Base-by-base conservation (phyloP, 305 asterid species). In the Fraxinus dipetala region DNA sequence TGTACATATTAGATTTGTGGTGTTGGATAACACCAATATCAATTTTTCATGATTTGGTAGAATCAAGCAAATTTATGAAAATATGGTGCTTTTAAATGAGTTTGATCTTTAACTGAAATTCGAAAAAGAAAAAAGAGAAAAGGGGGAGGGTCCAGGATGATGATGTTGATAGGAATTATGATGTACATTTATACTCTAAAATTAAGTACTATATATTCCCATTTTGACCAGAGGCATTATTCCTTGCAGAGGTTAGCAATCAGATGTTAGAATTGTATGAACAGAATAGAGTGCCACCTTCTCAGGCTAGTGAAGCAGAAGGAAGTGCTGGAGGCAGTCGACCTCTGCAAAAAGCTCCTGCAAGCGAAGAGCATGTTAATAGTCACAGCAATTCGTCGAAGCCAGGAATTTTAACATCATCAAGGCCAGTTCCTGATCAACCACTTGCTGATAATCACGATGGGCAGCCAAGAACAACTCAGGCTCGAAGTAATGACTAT, bases 191-290 rank as follows among this genome's bases (percentile, higher is more conserved):
- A 61, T 61, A 7, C 31, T 79, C 35, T 77, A 51, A 36, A 5
- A 81, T 36, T 75, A 75, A 36, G 81, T 76, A 67, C 22, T 48
- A 20, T 63, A 48, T 26, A 30, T 77, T 18, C 4, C 77, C 48
- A 24, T 65, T 81, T 78, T 82, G 59, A 86, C 82, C 20, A 51
- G n/a, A 63, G 11, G 2, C 61, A n/a, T 31, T 79, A 18, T 89
- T 86, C 73, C 80, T 89, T 92, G 95, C 97, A 95, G 99, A 91
- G 90, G 98, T 96, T 70, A 96, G 99, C 91, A 96, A 96, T 86
- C 99, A 96, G 89, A 93, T 96, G 98, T 87, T 96, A 80, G 99
- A 96, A 87, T 73, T 96, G 85, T 96, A 96, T 75, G 99, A 96
- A 83, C 98, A 94, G 80, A 94, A 90, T 75, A 89, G 90, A 87